Percentiles rank a stretch among this genome's conserved stretches.
These are phyloP conservation scores for Trichophyton rubrum DNA, from an alignment of 2,329 filamentous ascomycete genomes.

Conservation along the genomic window DNA sequence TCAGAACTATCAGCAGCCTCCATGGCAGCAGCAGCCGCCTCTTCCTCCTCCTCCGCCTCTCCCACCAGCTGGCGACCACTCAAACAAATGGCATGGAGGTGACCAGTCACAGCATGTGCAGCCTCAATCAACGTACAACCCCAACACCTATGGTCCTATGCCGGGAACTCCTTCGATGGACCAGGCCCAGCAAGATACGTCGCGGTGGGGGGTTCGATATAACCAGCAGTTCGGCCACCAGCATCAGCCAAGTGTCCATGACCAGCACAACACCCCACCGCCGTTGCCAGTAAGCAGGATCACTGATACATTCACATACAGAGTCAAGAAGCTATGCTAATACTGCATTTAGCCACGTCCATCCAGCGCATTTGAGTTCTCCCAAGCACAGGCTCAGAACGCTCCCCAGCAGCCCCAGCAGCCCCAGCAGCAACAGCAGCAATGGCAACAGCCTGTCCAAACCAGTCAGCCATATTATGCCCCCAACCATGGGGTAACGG, in stretches of 20 bases:
- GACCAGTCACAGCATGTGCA: conserved; percentile 15
- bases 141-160: conserved; percentile 26
- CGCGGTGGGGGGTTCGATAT: conserved; percentile 34
- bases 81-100: conserved; percentile 30
- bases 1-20: conserved; percentile 22
- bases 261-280: conserved; percentile 20
- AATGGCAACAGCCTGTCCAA: conserved; percentile 3
- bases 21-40: conserved; percentile 24
- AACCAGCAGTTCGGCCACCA: conserved; percentile 17
- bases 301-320: neutral
- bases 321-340: neutral
- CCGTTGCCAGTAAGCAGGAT: conserved; percentile 25
- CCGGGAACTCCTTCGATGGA: conserved; percentile 12
- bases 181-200: conserved; percentile 20
- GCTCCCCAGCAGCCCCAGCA: conserved; percentile 6
- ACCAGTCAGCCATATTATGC: conserved; percentile 12
- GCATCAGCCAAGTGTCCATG: conserved; percentile 8
- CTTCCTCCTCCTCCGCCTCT: conserved; percentile 13
- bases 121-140: conserved; percentile 20
- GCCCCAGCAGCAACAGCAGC: neutral
- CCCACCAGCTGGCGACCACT: conserved; percentile 15
- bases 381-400: conserved; percentile 14
- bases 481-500: conserved; percentile 5
- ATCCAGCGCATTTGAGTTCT: conserved; percentile 20
- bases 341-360: conserved; percentile 24